These are phyloP conservation scores for Thamnidium elegans DNA, from an alignment of 192 early-diverging fungal species.

Conservation along the genomic window DNA sequence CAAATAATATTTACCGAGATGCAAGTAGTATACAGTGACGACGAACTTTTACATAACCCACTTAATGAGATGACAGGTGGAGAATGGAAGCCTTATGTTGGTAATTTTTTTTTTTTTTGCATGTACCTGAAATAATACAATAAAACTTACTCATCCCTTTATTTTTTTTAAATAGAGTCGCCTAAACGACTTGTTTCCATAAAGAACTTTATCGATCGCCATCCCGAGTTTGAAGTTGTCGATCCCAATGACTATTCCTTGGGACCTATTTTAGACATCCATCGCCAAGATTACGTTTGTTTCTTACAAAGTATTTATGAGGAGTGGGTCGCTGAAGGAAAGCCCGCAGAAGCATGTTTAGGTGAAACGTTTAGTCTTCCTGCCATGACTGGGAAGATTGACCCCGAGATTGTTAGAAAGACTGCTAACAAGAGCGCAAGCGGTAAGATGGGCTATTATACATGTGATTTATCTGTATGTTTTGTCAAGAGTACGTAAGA, in stretches of 20 bases:
- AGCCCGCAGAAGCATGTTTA: background rate
- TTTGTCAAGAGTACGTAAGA: conserved; percentile 12
- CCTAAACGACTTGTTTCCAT: conserved; percentile 23
- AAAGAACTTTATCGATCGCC: conserved; percentile 14
- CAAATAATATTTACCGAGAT: background rate
- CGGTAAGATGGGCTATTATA: conserved; percentile 1
- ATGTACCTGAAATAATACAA: background rate
- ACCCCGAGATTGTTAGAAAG: background rate
- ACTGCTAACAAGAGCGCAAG: background rate
- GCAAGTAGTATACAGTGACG: conserved; percentile 19
- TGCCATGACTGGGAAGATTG: conserved; percentile 2
- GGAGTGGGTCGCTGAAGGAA: conserved; percentile 41
- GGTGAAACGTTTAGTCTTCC: conserved; percentile 8
- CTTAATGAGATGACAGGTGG: conserved; percentile 9
- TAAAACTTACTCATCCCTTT: background rate
- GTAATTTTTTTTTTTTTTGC: conserved; percentile 8
- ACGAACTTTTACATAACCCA: conserved; percentile 19
- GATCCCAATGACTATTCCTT: conserved; percentile 48
- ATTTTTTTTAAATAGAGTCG: conserved; percentile 7
- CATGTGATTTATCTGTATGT: conserved; percentile 12
- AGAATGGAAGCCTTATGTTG: conserved; percentile 7
- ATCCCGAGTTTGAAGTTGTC: conserved; percentile 10
- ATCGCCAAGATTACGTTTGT: conserved; percentile 54
- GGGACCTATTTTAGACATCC: conserved; percentile 54
- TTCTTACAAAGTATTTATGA: conserved; percentile 59